Evolutionary conservation across 2,329 filamentous ascomycete genomes (phyloP).

Genomic region (Pseudogymnoascus sp.): DNA sequence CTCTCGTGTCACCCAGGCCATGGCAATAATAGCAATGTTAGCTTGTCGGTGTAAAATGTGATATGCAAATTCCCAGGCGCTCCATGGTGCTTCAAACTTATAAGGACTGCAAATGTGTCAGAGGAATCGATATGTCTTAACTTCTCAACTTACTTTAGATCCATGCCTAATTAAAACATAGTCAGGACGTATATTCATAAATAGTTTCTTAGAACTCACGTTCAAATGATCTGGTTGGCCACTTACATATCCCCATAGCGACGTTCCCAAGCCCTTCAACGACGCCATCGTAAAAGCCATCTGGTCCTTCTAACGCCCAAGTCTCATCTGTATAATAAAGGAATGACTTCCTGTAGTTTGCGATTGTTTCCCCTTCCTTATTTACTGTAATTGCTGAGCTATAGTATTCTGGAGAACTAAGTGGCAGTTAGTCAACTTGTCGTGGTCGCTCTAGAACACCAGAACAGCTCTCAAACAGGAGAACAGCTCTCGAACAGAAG

Average conservation of each 20-base stretch:
- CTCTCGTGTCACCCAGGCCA: constrained; percentile 67
- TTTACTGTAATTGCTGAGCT: constrained; percentile 49
- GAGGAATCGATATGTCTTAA: constrained; percentile 1
- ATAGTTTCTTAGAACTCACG: constrained; percentile 9
- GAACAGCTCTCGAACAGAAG: not conserved
- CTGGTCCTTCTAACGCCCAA: constrained; percentile 48
- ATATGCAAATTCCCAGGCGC: constrained; percentile 38
- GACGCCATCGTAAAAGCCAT: constrained; percentile 41
- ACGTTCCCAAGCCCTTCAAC: constrained; percentile 43
- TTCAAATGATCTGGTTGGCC: constrained; percentile 10
- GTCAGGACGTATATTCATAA: not conserved
- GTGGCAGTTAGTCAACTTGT: not conserved
- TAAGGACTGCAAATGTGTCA: constrained; percentile 35
- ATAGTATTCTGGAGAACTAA: constrained; percentile 43
- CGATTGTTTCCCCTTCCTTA: constrained; percentile 50
- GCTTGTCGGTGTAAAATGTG: constrained; percentile 50
- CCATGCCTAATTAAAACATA: constrained; percentile 38
- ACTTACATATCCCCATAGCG: constrained; percentile 52
- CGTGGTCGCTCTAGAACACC: constrained; percentile 42
- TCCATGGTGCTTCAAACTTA: constrained; percentile 43
- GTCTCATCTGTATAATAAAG: constrained; percentile 53
- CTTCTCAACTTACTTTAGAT: constrained; percentile 44
- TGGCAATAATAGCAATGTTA: constrained; percentile 60
- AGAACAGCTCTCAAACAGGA: constrained; percentile 24
- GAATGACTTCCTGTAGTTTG: constrained; percentile 52